phyloP scores from a whole-genome alignment of 345 rosid species.

The Moricandia arvensis region DNA sequence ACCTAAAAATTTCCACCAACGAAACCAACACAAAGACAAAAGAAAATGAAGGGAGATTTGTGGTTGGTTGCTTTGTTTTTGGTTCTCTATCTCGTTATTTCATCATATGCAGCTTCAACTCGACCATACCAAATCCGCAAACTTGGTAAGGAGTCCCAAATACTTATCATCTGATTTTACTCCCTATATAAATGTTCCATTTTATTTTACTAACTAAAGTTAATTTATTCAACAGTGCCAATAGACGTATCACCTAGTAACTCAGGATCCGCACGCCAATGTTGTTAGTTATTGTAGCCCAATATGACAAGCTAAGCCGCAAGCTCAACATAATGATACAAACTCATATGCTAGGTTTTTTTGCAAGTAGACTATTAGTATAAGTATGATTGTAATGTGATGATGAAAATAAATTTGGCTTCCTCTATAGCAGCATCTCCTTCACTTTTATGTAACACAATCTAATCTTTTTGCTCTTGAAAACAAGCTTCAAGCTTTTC shows the following conservation, averaged over 20 bases:
- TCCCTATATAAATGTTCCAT: too few relatives aligned
- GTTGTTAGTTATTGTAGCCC: neutral
- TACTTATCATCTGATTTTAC: neutral
- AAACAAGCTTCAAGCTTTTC: too few relatives aligned
- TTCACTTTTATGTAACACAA: too few relatives aligned
- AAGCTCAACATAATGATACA: too few relatives aligned
- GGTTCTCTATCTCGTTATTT: neutral
- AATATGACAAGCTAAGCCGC: too few relatives aligned
- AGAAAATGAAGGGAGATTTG: neutral
- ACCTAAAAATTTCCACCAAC: neutral
- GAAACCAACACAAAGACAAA: neutral
- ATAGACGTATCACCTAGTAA: neutral
- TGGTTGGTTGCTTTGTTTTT: conserved; percentile 11
- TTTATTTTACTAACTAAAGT: neutral
- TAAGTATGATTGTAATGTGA: too few relatives aligned
- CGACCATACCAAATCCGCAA: neutral
- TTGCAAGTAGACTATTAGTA: too few relatives aligned
- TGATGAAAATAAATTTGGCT: too few relatives aligned
- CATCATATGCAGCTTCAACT: neutral
- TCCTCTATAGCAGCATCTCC: too few relatives aligned
- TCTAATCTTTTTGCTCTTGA: too few relatives aligned
- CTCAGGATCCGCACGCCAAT: neutral
- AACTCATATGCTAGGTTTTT: too few relatives aligned
- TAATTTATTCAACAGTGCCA: neutral
- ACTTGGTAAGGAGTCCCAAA: neutral